Percentiles rank a stretch among this genome's conserved stretches.
phyloP scores from a whole-genome alignment of 31 red algal genomes.

The Odonthalia washingtoniensis region DNA sequence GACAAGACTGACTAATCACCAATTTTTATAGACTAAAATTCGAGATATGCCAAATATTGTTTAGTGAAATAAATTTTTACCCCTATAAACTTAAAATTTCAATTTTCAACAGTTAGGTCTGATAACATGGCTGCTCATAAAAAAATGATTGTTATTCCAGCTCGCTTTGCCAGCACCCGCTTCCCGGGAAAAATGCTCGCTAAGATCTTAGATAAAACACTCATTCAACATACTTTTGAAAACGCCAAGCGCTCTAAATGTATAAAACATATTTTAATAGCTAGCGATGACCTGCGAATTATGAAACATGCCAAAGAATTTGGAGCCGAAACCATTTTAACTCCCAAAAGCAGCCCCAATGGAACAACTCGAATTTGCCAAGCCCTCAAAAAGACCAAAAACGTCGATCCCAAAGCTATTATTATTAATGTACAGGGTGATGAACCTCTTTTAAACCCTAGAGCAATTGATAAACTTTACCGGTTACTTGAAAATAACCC shows the following conservation, averaged over 20 bases:
- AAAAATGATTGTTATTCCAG: conserved; percentile 39
- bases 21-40: too few species aligned
- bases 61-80: too few species aligned
- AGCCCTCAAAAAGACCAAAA: conserved; percentile 29
- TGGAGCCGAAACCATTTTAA: conserved; percentile 53
- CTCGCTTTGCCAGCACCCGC: conserved; percentile 56
- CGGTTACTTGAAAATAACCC: conserved; percentile 46
- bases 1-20: too few species aligned
- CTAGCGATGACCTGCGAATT: conserved; percentile 54
- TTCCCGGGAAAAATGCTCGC: conserved; percentile 58
- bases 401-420: conserved; percentile 44
- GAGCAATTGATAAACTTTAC: conserved; percentile 53
- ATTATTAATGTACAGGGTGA: conserved; percentile 70
- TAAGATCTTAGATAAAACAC: conserved; percentile 56
- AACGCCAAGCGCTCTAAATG: conserved; percentile 50
- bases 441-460: conserved; percentile 61
- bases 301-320: conserved; percentile 21
- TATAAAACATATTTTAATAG: conserved; percentile 55
- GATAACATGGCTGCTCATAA: too few species aligned
- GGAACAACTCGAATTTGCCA: conserved; percentile 53
- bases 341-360: conserved; percentile 46
- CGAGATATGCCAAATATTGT: too few species aligned
- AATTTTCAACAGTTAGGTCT: too few species aligned
- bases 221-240: conserved; percentile 56
- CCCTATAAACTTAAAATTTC: too few species aligned